Evolutionary conservation across 768 basidiomycete genomes (phyloP), one percentile per base, ranked within the genome.

Genomic region (Kwoniella dejecticola): DNA sequence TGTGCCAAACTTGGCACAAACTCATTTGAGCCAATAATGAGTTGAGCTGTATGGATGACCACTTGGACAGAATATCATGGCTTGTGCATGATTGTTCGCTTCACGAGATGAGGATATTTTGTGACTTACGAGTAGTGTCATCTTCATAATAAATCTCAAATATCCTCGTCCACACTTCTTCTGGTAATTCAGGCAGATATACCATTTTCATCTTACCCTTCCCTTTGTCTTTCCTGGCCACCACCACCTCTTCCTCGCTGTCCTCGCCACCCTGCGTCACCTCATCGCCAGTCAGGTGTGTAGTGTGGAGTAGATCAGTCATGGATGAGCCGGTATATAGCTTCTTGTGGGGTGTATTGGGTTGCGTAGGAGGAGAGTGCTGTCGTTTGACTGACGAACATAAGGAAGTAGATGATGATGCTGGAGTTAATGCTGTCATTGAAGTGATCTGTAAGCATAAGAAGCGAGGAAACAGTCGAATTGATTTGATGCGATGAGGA

Each of bases 141-240:
- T 58, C 58, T 17, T 63, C 68, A 50, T 71, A 74, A 57, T 64
- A 66, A 10, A 69, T 56, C 40, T 67, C 68, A 33, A 69, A 74
- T 36, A 74, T 52, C 44, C 61, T 57, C 24, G 45, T 52, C 72
- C 72, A 74, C 2, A 74, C 62, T 30, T 71, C 67, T 15, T 69
- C 70, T 3, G 72, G 72, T 23, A 74, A 47, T 17, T 67, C 63
- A 21, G 66, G 67, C 6, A 64, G n/a, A 38, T 64, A 58, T 11
- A 42, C 52, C 42, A 57, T 56, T 47, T 60, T 74, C 36, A 55
- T 52, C 57, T 71, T 74, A n/a, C 72, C 72, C 36, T 71, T 74
- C 11, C 57, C 69, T 52, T 52, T 68, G 38, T 63, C 55, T 30
- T 62, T 62, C 23, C 12, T 42, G 31, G 7, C 2, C n/a, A 30